phyloP scores from a whole-genome alignment of 768 basidiomycete genomes.

The Amyloporia xantha region DNA sequence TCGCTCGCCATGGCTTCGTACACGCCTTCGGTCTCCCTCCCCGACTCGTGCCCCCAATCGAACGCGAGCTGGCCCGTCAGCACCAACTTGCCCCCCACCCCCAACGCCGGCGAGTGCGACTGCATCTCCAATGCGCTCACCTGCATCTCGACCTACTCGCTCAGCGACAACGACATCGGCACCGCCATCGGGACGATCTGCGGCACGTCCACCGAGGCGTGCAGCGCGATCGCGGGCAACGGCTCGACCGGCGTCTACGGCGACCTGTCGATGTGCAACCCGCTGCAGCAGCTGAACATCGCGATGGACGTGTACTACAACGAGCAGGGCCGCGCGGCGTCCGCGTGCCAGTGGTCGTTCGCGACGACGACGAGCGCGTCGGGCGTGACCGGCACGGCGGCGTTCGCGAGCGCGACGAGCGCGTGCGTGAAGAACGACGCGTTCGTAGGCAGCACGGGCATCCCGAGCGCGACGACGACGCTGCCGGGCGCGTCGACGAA shows the following conservation, averaged over 20 bases:
- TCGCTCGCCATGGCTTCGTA: neutral
- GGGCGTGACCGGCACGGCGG: neutral
- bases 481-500: neutral
- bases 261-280: constrained; percentile 1
- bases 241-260: constrained; percentile 1
- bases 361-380: neutral
- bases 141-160: neutral
- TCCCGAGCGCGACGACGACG: constrained; percentile 1
- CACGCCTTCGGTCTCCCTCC: constrained; percentile 1
- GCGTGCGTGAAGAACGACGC: neutral
- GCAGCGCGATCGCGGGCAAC: neutral
- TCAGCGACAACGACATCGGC: constrained; percentile 1
- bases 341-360: neutral
- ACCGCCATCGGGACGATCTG: constrained; percentile 2
- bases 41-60: neutral
- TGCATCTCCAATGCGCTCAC: neutral
- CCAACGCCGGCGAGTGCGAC: constrained; percentile 2
- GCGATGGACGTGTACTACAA: constrained; percentile 3
- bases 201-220: neutral
- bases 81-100: neutral
- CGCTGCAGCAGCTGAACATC: constrained; percentile 5
- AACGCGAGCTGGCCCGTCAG: constrained; percentile 2
- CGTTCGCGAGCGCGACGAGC: constrained; percentile 1
- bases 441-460: neutral
- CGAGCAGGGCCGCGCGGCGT: neutral